Conservation (phyloP, 2,329 filamentous ascomycete genomes). For the Geosmithia morbida region DNA sequence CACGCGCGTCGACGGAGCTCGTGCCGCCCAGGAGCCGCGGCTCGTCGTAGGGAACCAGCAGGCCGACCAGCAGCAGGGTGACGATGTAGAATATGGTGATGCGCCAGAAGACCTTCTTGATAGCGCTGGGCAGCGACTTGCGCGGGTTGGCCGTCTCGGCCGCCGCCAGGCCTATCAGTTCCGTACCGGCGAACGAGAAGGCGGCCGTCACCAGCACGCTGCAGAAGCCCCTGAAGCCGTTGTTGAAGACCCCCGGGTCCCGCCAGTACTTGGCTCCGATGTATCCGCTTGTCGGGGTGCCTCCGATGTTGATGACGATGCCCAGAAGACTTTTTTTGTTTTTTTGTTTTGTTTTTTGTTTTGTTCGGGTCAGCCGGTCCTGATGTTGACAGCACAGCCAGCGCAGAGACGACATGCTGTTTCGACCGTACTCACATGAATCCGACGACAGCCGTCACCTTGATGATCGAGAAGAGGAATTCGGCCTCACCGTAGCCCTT, state of each 20-base stretch:
- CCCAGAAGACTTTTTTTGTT: constrained; percentile 54
- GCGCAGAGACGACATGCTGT: too few species aligned
- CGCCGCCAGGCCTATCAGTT: constrained; percentile 62
- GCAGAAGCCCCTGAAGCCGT: constrained; percentile 70
- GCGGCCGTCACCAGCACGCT: constrained; percentile 64
- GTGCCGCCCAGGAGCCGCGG: constrained; percentile 41
- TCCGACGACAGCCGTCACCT: constrained; percentile 72
- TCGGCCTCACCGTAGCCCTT: constrained; percentile 84
- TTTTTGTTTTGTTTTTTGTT: too few species aligned
- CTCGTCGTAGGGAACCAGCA: constrained; percentile 66
- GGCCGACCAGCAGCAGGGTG: constrained; percentile 64
- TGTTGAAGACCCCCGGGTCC: constrained; percentile 69
- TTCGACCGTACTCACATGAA: constrained; percentile 74
- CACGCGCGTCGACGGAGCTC: constrained; percentile 48
- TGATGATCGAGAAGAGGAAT: constrained; percentile 75
- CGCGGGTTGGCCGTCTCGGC: constrained; percentile 68
- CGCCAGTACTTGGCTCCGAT: constrained; percentile 70
- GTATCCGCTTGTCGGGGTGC: constrained; percentile 58
- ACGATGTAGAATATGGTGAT: constrained; percentile 85
- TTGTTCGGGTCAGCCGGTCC: too few species aligned
- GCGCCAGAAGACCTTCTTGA: constrained; percentile 93
- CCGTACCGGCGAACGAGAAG: constrained; percentile 63
- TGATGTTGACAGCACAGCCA: too few species aligned
- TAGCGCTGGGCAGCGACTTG: constrained; percentile 70
- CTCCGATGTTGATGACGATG: constrained; percentile 73